These are phyloP conservation scores for Podospora sp. DNA, from an alignment of 495 filamentous ascomycete genomes.

Conservation along the genomic window DNA sequence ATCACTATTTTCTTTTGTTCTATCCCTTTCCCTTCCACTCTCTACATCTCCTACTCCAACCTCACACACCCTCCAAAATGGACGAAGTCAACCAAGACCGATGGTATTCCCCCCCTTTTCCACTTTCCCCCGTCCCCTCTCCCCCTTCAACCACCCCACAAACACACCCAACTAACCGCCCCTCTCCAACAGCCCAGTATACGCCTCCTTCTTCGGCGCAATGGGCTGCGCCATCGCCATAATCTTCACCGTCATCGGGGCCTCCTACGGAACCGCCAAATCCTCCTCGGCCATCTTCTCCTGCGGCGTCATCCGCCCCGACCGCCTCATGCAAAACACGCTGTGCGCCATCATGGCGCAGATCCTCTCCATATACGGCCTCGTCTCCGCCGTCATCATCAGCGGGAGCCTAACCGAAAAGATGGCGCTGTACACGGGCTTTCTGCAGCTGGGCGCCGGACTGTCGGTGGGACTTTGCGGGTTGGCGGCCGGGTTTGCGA, in stretches of 20 bases:
- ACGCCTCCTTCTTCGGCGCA: constrained; percentile 55
- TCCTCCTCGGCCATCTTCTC: constrained; percentile 83
- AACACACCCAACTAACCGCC: constrained; percentile 22
- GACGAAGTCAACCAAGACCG: constrained; percentile 31
- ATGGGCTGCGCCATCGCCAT: constrained; percentile 63
- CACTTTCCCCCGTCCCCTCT: not conserved
- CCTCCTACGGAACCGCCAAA: constrained; percentile 88
- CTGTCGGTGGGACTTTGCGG: constrained; percentile 55
- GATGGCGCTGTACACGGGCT: constrained; percentile 48
- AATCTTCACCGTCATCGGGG: constrained; percentile 71
- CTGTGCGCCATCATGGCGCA: constrained; percentile 75
- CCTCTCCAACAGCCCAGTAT: constrained; percentile 46
- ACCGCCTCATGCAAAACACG: constrained; percentile 81
- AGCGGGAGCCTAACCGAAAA: constrained; percentile 46
- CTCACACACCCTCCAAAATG: constrained; percentile 10
- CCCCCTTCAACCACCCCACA: too few relatives aligned
- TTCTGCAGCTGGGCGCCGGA: constrained; percentile 52
- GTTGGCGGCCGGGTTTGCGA: constrained; percentile 85
- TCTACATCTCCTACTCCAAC: not conserved
- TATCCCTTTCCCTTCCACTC: not conserved
- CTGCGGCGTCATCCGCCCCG: constrained; percentile 56
- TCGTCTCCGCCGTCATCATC: constrained; percentile 53
- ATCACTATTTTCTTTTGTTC: not conserved
- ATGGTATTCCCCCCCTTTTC: constrained; percentile 22
- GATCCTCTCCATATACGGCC: constrained; percentile 68